Percentiles rank a stretch among this genome's conserved stretches.
Evolutionary conservation across 768 basidiomycete species (phyloP).

Genomic region (Pisolithus albus): DNA sequence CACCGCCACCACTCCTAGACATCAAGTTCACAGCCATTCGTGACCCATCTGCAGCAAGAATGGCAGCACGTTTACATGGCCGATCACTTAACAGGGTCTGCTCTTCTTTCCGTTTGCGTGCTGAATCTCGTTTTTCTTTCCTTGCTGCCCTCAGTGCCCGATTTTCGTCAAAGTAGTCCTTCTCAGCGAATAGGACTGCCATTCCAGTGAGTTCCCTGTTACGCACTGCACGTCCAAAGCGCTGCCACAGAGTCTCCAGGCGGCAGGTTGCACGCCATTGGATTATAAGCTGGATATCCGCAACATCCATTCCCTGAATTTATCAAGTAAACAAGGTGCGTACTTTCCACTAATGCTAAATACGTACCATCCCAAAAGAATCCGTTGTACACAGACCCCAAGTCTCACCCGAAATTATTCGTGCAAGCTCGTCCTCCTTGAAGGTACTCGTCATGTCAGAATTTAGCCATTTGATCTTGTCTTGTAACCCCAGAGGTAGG

Average conservation of each 20-base stretch:
- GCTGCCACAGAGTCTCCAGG: conserved; percentile 27
- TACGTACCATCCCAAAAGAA: conserved; percentile 31
- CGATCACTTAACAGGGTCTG: no score
- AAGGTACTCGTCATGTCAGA: conserved; percentile 14
- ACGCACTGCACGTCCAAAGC: conserved; percentile 25
- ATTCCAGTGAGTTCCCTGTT: conserved; percentile 9
- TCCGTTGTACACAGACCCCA: conserved; percentile 27
- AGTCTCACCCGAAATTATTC: conserved; percentile 1
- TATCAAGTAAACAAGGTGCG: no score
- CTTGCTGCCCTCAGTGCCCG: not conserved
- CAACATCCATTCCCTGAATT: conserved; percentile 34
- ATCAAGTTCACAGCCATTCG: no score
- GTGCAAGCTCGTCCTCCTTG: conserved; percentile 13
- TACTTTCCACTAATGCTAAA: no score
- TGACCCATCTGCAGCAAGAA: no score
- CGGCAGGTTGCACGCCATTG: conserved; percentile 25
- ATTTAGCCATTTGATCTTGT: conserved; percentile 20
- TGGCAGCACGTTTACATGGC: not conserved
- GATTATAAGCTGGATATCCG: conserved; percentile 29
- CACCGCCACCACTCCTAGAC: no score
- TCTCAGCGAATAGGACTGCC: conserved; percentile 24
- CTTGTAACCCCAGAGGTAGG: conserved; percentile 6
- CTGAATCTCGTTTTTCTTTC: conserved; percentile 3
- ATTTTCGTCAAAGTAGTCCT: conserved; percentile 20
- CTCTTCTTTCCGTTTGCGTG: no score